Conservation (phyloP, 2,329 filamentous ascomycete species). For the Cordyceps cicadae region DNA sequence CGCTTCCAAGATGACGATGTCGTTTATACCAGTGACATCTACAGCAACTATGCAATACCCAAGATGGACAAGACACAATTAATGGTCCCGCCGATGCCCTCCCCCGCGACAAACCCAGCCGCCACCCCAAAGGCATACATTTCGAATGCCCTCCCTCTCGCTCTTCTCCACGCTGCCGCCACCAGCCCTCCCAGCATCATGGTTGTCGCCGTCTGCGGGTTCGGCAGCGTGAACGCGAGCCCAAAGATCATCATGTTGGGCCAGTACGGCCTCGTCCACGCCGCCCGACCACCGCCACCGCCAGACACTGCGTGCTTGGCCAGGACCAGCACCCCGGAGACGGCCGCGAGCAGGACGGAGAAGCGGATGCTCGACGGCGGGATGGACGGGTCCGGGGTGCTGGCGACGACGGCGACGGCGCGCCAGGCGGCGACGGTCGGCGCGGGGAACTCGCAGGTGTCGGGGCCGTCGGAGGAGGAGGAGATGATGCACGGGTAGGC, state of each 20-base stretch:
- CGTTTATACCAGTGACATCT: background rate
- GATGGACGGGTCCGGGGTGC: slow-evolving; percentile 5
- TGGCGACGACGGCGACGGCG: slow-evolving; percentile 8
- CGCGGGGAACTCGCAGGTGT: slow-evolving; percentile 8
- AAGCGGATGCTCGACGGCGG: slow-evolving; percentile 5
- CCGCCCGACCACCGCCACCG: background rate
- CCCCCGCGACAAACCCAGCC: slow-evolving; percentile 9
- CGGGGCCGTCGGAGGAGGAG: background rate
- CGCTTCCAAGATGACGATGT: background rate
- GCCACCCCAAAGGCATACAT: slow-evolving; percentile 10
- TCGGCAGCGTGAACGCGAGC: slow-evolving; percentile 10
- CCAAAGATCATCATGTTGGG: slow-evolving; percentile 13
- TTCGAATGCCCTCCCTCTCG: background rate
- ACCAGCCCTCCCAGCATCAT: slow-evolving; percentile 10
- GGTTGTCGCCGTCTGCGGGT: slow-evolving; percentile 7
- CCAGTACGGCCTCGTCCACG: background rate
- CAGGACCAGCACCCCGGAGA: background rate
- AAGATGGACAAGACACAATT: slow-evolving; percentile 7
- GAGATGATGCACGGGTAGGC: slow-evolving; percentile 11
- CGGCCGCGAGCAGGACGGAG: background rate
- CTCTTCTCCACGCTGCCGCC: background rate
- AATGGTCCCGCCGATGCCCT: slow-evolving; percentile 10
- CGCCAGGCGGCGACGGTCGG: slow-evolving; percentile 9
- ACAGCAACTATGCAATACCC: background rate
- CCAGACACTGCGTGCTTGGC: background rate